Conservation (phyloP, 179 eudicot species). For the Actinidia polygama region DNA sequence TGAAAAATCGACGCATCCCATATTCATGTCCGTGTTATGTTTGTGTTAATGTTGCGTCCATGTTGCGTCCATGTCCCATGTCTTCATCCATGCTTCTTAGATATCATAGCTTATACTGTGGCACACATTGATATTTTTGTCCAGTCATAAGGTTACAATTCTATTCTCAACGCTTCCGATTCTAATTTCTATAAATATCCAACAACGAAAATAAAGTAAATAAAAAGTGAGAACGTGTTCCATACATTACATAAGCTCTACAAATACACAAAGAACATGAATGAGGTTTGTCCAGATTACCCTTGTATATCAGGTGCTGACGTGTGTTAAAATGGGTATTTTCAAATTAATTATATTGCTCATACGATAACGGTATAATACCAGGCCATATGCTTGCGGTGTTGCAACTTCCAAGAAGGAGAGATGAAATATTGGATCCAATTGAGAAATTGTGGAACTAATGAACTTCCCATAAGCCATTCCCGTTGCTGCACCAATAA, state of each 20-base stretch:
- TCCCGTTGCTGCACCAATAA: conserved; percentile 98
- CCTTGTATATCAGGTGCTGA: neutral
- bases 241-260: neutral
- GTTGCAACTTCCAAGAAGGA: conserved; percentile 87
- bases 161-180: too few relatives aligned
- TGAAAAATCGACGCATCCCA: too few relatives aligned
- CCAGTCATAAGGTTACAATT: neutral
- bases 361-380: conserved; percentile 28
- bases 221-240: neutral
- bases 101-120: too few relatives aligned
- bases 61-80: too few relatives aligned
- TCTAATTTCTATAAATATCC: neutral
- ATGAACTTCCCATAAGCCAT: conserved; percentile 92
- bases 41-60: too few relatives aligned
- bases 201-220: neutral
- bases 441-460: conserved; percentile 54
- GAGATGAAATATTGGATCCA: conserved; percentile 59
- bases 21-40: too few relatives aligned
- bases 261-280: neutral
- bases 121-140: neutral
- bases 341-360: neutral
- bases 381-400: conserved; percentile 99
- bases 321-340: neutral
- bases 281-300: neutral
- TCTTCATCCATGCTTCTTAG: too few relatives aligned